A percentile compares a stretch with the other conserved stretches of the same genome.
phyloP scores from a whole-genome alignment of 352 stramenopile species.

The Globisporangium radiosum region DNA sequence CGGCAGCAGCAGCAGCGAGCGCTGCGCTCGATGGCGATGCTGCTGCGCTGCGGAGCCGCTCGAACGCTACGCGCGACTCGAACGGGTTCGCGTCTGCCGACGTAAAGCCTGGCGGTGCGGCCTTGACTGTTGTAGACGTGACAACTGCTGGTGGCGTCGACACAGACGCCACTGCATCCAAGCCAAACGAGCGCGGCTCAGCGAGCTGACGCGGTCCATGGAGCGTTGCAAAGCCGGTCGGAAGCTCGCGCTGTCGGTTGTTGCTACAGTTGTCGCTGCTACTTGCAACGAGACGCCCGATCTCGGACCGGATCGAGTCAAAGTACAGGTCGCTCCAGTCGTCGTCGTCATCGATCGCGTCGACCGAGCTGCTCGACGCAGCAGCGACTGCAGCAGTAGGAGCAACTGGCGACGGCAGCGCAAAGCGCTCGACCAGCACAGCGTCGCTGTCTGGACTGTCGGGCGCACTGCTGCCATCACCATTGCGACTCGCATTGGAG shows the following conservation, averaged over 20 bases:
- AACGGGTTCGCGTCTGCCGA: constrained; percentile 46
- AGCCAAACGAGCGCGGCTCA: background rate
- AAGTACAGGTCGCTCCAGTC: constrained; percentile 20
- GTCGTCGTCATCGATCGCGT: constrained; percentile 4
- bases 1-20: background rate
- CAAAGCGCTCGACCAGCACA: constrained; percentile 9
- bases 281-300: constrained; percentile 11
- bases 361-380: background rate
- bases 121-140: constrained; percentile 9
- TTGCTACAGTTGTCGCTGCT: background rate
- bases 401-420: background rate
- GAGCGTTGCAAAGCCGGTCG: background rate
- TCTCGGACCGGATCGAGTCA: constrained; percentile 18
- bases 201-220: background rate
- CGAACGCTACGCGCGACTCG: constrained; percentile 42
- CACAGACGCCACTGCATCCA: background rate
- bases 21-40: background rate
- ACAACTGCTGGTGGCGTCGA: background rate
- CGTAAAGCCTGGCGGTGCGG: constrained; percentile 53
- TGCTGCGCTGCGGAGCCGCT: constrained; percentile 20
- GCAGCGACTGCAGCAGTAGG: background rate
- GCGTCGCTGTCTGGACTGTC: constrained; percentile 1
- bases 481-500: background rate
- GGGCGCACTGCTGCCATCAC: background rate
- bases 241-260: background rate